These are phyloP conservation scores for Orbilia javanica DNA, from an alignment of 2,329 filamentous ascomycete genomes.

Conservation along the genomic window DNA sequence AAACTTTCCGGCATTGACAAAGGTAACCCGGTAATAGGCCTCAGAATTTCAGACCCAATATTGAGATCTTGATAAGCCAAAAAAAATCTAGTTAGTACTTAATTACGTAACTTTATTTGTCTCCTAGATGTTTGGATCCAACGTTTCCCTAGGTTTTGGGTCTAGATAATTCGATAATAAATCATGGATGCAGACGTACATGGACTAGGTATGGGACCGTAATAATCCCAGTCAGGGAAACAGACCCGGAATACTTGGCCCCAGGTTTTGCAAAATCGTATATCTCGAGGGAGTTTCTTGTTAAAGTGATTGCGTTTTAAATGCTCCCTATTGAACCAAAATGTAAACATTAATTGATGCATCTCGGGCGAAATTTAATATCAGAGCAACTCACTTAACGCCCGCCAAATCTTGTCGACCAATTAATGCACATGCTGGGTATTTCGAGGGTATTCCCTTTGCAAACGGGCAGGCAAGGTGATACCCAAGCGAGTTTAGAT, in stretches of 20 bases:
- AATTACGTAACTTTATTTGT: no score
- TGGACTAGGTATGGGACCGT: background rate
- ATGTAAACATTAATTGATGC: background rate
- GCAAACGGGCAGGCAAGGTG: constrained; percentile 30
- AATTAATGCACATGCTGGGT: constrained; percentile 3
- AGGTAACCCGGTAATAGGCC: background rate
- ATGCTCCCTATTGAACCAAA: constrained; percentile 18
- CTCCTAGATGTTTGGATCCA: no score
- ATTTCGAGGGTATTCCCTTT: constrained; percentile 2
- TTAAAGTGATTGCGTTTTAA: constrained; percentile 36
- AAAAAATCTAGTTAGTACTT: background rate
- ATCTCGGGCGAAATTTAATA: background rate
- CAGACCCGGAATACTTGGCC: constrained; percentile 8
- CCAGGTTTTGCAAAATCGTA: constrained; percentile 22
- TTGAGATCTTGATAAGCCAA: background rate
- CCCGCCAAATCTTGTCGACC: constrained; percentile 34
- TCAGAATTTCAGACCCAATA: background rate
- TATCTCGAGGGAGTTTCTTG: background rate
- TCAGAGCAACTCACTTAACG: constrained; percentile 17
- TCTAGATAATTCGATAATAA: no score
- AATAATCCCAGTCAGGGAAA: constrained; percentile 3
- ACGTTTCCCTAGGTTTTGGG: no score
- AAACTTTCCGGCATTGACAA: background rate
- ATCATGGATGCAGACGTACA: background rate
- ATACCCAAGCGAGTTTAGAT: background rate